A percentile compares a stretch with the other conserved stretches of the same genome.
These are phyloP conservation scores for Straminergon stramineum DNA, from an alignment of 225 moss, liverwort and hornwort species.

Conservation along the genomic window DNA sequence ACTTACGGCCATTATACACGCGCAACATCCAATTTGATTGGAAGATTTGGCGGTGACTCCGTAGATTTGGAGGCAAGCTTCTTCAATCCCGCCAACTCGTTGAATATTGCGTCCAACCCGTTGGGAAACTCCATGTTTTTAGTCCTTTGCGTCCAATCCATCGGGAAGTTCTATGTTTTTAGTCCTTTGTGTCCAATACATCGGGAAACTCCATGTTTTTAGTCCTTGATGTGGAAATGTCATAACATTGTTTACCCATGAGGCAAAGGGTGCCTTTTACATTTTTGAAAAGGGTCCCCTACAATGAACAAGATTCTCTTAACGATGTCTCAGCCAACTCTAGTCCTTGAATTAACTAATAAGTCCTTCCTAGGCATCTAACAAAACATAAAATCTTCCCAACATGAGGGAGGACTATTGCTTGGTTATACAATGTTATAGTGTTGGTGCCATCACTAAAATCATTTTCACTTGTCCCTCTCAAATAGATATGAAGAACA, in stretches of 20 bases:
- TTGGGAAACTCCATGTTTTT: not conserved
- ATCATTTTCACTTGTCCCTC: not conserved
- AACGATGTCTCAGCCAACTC: rapidly evolving
- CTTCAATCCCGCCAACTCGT: not conserved
- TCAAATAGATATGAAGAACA: not conserved
- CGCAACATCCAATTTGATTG: not conserved
- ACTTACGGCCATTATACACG: not conserved
- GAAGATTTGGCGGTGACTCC: not conserved
- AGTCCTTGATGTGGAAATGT: too few species aligned
- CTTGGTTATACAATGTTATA: not conserved
- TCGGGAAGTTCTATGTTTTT: not conserved
- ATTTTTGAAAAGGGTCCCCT: not conserved
- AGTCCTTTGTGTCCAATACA: rapidly evolving
- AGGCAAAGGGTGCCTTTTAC: rapidly evolving
- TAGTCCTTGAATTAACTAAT: not conserved
- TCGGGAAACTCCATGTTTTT: not conserved
- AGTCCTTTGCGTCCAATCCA: too few species aligned
- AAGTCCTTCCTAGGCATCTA: rapidly evolving
- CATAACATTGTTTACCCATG: not conserved
- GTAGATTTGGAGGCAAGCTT: not conserved
- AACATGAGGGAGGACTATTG: rapidly evolving
- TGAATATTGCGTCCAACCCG: not conserved
- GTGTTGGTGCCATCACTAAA: not conserved
- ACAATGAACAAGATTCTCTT: not conserved
- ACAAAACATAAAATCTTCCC: not conserved